Evolutionary conservation across 2,329 filamentous ascomycete species (phyloP).

Genomic region (Ascocoryne sarcoides): DNA sequence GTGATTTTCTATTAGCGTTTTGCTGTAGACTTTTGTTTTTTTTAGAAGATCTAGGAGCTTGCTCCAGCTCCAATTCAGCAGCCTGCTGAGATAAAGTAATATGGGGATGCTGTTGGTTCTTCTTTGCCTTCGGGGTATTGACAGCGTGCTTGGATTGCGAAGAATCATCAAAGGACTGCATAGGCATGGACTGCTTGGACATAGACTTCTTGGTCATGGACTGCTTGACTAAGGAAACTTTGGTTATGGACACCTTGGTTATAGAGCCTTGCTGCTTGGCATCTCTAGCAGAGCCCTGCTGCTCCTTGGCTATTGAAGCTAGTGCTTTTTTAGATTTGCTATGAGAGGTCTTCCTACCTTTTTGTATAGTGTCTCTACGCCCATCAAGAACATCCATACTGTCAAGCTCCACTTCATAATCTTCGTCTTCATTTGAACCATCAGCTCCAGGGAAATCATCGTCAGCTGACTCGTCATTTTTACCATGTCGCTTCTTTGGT

Average conservation of each 20-base stretch:
- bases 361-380: not conserved
- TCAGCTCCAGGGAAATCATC: constrained; percentile 1
- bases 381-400: not conserved
- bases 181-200: no score
- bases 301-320: not conserved
- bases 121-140: no score
- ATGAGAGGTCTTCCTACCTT: not conserved
- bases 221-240: no score
- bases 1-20: not conserved
- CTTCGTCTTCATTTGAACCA: not conserved
- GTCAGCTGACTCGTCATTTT: not conserved
- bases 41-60: not conserved
- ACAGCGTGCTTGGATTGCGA: no score
- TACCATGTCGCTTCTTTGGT: not conserved
- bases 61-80: no score
- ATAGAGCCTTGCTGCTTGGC: not conserved
- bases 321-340: not conserved
- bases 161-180: no score
- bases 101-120: no score
- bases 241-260: no score
- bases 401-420: not conserved
- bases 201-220: no score
- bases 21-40: not conserved
- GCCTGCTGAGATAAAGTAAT: no score
- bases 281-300: not conserved